Percentiles rank a stretch among this genome's conserved stretches.
phyloP scores from a whole-genome alignment of 495 filamentous ascomycete genomes.

The Xylaria bambusicola region DNA sequence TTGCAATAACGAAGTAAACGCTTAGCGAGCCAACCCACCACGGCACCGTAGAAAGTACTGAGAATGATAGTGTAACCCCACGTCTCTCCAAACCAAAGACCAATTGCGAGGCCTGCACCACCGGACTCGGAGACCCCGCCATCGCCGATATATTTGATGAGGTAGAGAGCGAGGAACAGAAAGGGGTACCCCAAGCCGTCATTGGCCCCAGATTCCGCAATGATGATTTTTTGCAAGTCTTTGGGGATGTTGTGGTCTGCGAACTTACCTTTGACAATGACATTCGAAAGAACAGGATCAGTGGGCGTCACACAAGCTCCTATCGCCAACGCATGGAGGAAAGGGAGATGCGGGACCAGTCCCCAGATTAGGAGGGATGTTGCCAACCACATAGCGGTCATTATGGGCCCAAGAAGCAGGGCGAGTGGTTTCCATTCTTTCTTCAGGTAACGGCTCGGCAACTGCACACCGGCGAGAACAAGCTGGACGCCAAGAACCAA shows the following conservation, averaged over 20 bases:
- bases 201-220: conserved; percentile 89
- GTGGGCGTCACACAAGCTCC: conserved; percentile 89
- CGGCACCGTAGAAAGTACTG: conserved; percentile 74
- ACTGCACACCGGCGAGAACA: conserved; percentile 84
- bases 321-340: conserved; percentile 77
- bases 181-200: conserved; percentile 95
- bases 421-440: conserved; percentile 78
- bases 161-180: conserved; percentile 79
- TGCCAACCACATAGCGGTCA: conserved; percentile 86
- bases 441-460: conserved; percentile 83
- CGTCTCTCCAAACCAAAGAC: conserved; percentile 83
- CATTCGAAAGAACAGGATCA: conserved; percentile 85
- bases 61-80: conserved; percentile 82
- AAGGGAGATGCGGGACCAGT: conserved; percentile 69
- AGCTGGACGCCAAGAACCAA: conserved; percentile 91
- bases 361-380: conserved; percentile 79
- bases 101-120: conserved; percentile 70
- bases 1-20: conserved; percentile 83
- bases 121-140: conserved; percentile 46
- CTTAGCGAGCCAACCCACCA: conserved; percentile 78
- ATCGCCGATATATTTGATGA: conserved; percentile 72
- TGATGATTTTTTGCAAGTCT: conserved; percentile 79
- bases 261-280: conserved; percentile 92
- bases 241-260: conserved; percentile 87
- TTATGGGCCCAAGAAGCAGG: conserved; percentile 79